These are phyloP conservation scores for Vigna radiata DNA, from an alignment of 306 rosid species.

Conservation along the genomic window DNA sequence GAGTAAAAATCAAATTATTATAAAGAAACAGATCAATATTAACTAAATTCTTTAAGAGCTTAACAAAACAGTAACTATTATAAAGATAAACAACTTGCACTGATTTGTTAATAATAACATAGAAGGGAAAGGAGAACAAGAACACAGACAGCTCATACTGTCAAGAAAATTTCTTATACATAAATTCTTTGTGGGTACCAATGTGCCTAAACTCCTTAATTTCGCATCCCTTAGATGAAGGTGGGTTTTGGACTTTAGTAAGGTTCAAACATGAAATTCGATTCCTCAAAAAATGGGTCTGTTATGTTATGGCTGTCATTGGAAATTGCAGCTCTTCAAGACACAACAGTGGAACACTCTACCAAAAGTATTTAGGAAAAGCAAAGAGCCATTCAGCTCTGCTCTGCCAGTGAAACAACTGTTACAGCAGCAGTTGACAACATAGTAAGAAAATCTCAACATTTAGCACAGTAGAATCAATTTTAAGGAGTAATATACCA, in stretches of 20 bases:
- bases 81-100: neutral
- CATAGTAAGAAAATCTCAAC: neutral
- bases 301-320: neutral
- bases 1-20: neutral
- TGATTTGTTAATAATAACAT: too few species aligned
- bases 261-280: neutral
- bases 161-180: too few species aligned
- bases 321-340: neutral
- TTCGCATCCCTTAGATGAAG: neutral
- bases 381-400: slow-evolving; percentile 5
- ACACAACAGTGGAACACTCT: neutral
- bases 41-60: neutral
- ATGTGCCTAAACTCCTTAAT: too few species aligned
- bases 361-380: neutral
- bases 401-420: neutral
- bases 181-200: too few species aligned
- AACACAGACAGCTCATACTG: too few species aligned
- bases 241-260: neutral
- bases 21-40: neutral
- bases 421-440: neutral
- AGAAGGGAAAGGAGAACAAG: neutral
- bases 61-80: too few species aligned
- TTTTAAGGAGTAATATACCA: neutral
- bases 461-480: neutral
- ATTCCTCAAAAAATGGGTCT: neutral